Evolutionary conservation across 2,329 filamentous ascomycete species (phyloP).

Genomic region (Talaromyces verruculosus): DNA sequence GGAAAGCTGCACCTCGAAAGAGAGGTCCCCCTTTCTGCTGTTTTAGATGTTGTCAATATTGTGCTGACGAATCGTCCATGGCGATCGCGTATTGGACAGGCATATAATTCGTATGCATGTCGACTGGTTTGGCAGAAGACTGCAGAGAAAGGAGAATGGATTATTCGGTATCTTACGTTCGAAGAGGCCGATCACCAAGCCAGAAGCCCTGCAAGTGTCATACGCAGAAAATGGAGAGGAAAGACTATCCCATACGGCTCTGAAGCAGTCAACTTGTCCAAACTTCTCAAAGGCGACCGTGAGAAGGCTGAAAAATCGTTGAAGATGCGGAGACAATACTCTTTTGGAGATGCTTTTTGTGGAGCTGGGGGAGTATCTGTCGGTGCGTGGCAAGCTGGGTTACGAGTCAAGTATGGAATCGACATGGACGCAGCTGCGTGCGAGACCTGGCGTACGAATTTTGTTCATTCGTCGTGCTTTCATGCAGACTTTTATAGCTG

Average conservation of each 20-base stretch:
- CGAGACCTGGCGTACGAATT: constrained; percentile 60
- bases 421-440: constrained; percentile 62
- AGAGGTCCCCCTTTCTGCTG: constrained; percentile 43
- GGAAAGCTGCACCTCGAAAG: constrained; percentile 23
- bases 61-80: constrained; percentile 54
- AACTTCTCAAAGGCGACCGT: background rate
- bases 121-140: constrained; percentile 37
- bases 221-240: constrained; percentile 39
- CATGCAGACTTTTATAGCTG: constrained; percentile 50
- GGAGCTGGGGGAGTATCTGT: constrained; percentile 70
- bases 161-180: constrained; percentile 33
- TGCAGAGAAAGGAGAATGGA: constrained; percentile 27
- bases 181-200: constrained; percentile 33
- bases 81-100: constrained; percentile 23
- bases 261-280: constrained; percentile 8
- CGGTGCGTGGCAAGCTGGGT: constrained; percentile 60
- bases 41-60: constrained; percentile 48
- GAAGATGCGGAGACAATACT: constrained; percentile 50
- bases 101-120: constrained; percentile 30
- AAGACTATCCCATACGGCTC: constrained; percentile 34
- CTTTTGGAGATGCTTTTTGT: constrained; percentile 69
- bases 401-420: constrained; percentile 62
- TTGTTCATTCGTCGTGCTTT: constrained; percentile 41
- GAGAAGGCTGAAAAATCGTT: background rate
- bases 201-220: constrained; percentile 14